Evolutionary conservation across 441 rosid genomes (phyloP), one percentile per base, ranked within the genome.

Genomic region (Pelargonium cotyledonis): DNA sequence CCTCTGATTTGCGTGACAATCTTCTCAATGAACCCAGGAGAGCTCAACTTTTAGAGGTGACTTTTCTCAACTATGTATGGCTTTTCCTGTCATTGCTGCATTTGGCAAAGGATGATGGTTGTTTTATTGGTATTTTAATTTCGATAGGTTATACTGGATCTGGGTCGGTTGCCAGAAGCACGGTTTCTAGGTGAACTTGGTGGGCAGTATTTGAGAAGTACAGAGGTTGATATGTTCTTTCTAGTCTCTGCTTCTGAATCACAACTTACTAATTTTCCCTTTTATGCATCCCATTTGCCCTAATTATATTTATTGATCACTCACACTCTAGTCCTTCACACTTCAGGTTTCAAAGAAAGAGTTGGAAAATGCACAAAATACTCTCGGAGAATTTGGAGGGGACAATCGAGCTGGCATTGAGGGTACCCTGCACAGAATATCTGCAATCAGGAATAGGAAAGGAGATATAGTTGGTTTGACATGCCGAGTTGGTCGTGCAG

Each of bases 371-470:
- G 87, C 84, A 65, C 86, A 80, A 84, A 77, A 72, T 70, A 79
- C 82, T 5, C 82, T 85, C 16, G 89, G 88, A 66, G 85, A 79
- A 66, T 86, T 88, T 23, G 83, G 84, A n/a, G 84, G 79, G 29
- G 85, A 84, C 75, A 88, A 82, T 72, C 79, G 91, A 63, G 89
- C 88, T 76, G 91, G 89, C 62, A 85, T 88, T 65, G 88, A 86
- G 23, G 89, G 89, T 46, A 86, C 89, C 65, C 66, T 88, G 81
- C 94, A 88, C 35, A 79, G 89, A 72, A 83, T 85, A 74, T 86
- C 94, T 40, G 89, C 89, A 8, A 85, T 88, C 63, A 84, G 86
- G 65, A 86, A 79, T 70, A 75, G 88, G 72, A 82, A 86, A 74
- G 91, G 89, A 43, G 62, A 66, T 0, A 57, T 86, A 15, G 89